Evolutionary conservation across 2,329 filamentous ascomycete genomes (phyloP), one percentile per base, ranked within the genome.

Genomic region (Aspergillus flavus): DNA sequence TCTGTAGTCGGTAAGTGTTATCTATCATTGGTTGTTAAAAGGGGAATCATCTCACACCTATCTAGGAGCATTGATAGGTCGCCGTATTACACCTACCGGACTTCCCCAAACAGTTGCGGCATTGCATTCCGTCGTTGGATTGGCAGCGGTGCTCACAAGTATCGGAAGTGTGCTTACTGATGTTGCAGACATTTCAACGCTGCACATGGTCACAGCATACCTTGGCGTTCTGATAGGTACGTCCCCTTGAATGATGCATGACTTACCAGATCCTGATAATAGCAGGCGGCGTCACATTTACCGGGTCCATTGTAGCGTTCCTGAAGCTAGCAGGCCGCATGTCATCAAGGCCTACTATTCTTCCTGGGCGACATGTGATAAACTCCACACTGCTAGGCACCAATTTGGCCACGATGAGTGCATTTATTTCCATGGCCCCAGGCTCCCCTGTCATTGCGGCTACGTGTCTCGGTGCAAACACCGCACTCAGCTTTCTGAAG

Each of bases 101-200:
- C 86, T 97, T 2, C 93, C 93, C 0, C 93, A 97, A 75, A 96
- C 92, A 0, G 93, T 96, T 2, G 93, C 93, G 23, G 93, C 93
- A 0, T 82, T 97, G 34, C 93, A 96, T 78, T 96, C 92, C 0
- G 93, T 97, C 9, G 93, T 97, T 36, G 93, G 93, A 76, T 84
- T 97, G 1, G 93, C 93, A 12, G 93, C 93, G 11, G 93, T 97
- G 0, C 77, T 97, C 70, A 97, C 93, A 1, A 95, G 91, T 71
- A 92, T 95, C 66, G 93, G 92, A 56, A 94, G 91, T 67, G 92
- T 96, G 21, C 88, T 97, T 84, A 87, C 87, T 19, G 85, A 91
- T 69, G 83, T 93, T 9, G 81, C 85, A 14, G 84, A 92, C 69
- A 84, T 92, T 16, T 88, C 92, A 0, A 93, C 89, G 5, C 81